These are phyloP conservation scores for Cocos nucifera DNA, from an alignment of 176 grass and related monocot species.

Conservation along the genomic window DNA sequence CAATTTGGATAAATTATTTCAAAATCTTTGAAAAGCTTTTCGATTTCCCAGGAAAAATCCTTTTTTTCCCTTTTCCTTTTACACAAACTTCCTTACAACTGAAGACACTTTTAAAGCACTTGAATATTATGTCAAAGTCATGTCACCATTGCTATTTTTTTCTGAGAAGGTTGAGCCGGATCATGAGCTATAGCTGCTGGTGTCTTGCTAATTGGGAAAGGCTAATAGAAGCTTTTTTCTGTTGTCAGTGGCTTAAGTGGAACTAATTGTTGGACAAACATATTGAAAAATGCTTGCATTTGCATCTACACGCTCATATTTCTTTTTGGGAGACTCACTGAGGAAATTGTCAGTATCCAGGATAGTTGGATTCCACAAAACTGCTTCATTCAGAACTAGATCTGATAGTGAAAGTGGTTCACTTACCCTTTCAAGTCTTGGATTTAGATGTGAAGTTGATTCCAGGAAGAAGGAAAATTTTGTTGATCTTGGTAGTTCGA, in stretches of 20 bases:
- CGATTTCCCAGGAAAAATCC: too few relatives aligned
- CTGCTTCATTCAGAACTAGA: conserved; percentile 21
- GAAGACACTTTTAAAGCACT: too few relatives aligned
- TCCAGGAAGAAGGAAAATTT: conserved; percentile 43
- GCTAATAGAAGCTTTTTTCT: too few relatives aligned
- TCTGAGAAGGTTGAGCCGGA: too few relatives aligned
- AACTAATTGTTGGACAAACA: conserved; percentile 40
- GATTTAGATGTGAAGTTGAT: conserved; percentile 17
- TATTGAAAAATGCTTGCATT: conserved; percentile 59
- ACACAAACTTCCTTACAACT: too few relatives aligned
- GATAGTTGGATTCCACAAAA: conserved; percentile 35
- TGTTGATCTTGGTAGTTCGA: conserved; percentile 20
- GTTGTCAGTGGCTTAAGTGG: conserved; percentile 15
- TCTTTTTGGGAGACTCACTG: conserved; percentile 39
- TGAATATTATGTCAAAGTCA: too few relatives aligned
- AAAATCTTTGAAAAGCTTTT: too few relatives aligned
- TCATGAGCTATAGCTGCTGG: too few relatives aligned
- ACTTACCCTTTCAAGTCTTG: conserved; percentile 57
- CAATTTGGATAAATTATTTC: too few relatives aligned
- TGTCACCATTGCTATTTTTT: too few relatives aligned
- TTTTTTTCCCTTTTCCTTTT: too few relatives aligned
- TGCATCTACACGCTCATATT: conserved; percentile 52
- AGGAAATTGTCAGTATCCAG: conserved; percentile 32
- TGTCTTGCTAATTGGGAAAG: too few relatives aligned
- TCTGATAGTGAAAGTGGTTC: conserved; percentile 5